Evolutionary conservation across 129 eudicot species (phyloP).

Genomic region (Flaveria trinervia): DNA sequence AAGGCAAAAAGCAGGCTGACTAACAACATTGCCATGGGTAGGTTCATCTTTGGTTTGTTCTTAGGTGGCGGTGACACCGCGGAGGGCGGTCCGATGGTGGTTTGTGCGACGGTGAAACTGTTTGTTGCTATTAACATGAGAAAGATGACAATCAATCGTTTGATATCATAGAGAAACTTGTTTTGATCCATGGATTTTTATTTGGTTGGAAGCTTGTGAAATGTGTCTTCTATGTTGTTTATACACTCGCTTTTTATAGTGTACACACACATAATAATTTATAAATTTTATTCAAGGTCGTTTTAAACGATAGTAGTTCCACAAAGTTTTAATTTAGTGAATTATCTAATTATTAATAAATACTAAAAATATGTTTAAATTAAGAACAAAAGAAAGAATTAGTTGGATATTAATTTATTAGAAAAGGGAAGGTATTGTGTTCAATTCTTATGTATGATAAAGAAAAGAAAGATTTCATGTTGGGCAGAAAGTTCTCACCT

Average conservation of each 20-base stretch:
- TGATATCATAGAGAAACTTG: not conserved
- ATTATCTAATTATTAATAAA: not conserved
- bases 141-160: constrained; percentile 15
- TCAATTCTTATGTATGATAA: no score
- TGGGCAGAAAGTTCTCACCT: no score
- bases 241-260: not conserved
- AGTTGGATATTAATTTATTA: not conserved
- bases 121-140: constrained; percentile 5
- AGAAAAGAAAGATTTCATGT: no score
- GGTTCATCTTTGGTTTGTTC: constrained; percentile 5
- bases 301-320: no score
- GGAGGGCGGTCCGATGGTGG: constrained; percentile 4
- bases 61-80: not conserved
- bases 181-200: constrained; percentile 8
- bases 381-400: not conserved
- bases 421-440: no score
- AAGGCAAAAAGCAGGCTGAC: constrained; percentile 16
- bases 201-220: not conserved
- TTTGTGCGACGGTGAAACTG: not conserved
- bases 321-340: not conserved
- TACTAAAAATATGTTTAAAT: not conserved
- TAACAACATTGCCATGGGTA: not conserved
- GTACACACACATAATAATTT: not conserved
- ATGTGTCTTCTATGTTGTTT: constrained; percentile 1
- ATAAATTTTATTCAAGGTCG: not conserved